Percentiles rank a stretch among this genome's conserved stretches.
Evolutionary conservation across 2,329 filamentous ascomycete genomes (phyloP).

Genomic region (Xylaria sp.): DNA sequence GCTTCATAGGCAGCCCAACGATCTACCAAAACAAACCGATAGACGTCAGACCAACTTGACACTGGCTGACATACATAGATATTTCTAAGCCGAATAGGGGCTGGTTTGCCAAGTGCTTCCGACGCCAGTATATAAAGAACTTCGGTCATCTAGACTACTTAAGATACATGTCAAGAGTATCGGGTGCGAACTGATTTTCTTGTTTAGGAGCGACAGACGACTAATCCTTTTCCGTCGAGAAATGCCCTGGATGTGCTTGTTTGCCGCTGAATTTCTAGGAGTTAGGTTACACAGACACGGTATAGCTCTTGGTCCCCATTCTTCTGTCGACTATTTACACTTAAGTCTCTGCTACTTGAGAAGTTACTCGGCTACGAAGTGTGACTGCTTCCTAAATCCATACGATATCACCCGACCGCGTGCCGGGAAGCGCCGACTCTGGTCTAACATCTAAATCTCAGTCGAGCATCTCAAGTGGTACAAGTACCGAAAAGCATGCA

Average conservation of each 20-base stretch:
- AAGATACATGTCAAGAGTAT: background rate
- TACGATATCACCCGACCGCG: background rate
- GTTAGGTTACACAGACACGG: background rate
- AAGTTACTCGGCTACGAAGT: background rate
- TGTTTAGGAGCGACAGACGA: background rate
- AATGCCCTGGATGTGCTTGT: background rate
- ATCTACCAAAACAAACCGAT: too few relatives aligned
- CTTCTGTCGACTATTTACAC: background rate
- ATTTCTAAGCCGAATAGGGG: background rate
- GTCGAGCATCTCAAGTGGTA: too few relatives aligned
- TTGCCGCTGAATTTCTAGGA: background rate
- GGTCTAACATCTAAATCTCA: background rate
- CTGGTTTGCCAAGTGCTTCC: constrained; percentile 9
- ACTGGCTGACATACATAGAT: too few relatives aligned
- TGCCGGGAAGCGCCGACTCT: background rate
- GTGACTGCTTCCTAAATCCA: background rate
- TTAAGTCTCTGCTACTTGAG: background rate
- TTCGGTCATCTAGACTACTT: background rate
- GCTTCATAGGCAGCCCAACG: too few relatives aligned
- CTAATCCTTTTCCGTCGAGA: background rate
- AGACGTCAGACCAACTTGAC: too few relatives aligned
- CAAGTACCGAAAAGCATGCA: background rate
- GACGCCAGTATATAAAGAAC: background rate
- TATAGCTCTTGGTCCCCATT: background rate
- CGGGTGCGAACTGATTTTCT: background rate